Conservation (phyloP, 805 yeast species). For the Candida hispaniensis region DNA sequence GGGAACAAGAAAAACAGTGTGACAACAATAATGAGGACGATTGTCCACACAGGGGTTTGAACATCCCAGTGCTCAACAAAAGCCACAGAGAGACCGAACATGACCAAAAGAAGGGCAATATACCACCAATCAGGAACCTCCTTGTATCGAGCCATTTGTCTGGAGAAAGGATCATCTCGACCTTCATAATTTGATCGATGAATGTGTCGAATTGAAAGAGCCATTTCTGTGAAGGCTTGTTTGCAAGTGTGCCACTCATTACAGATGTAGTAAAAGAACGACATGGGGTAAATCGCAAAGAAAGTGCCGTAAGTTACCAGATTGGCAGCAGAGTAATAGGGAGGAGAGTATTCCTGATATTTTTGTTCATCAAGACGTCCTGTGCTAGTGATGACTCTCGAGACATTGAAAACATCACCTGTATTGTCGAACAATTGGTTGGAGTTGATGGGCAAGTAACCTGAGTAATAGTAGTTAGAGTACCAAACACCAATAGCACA, state of each 20-base stretch:
- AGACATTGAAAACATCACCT: slow-evolving; percentile 36
- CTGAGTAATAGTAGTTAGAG: slow-evolving; percentile 41
- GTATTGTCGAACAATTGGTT: slow-evolving; percentile 33
- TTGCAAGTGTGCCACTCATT: slow-evolving; percentile 34
- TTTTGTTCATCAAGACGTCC: slow-evolving; percentile 34
- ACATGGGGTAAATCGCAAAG: slow-evolving; percentile 43
- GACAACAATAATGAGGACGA: slow-evolving; percentile 46
- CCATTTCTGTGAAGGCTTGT: slow-evolving; percentile 12
- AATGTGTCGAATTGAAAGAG: slow-evolving; percentile 10
- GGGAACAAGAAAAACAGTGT: slow-evolving; percentile 50
- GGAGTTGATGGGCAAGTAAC: slow-evolving; percentile 42
- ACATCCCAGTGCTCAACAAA: slow-evolving; percentile 28
- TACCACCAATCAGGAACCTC: slow-evolving; percentile 50
- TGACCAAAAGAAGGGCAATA: slow-evolving; percentile 32
- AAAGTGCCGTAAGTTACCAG: slow-evolving; percentile 43
- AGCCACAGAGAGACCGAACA: slow-evolving; percentile 36
- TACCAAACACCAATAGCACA: slow-evolving; percentile 30
- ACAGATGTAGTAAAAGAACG: slow-evolving; percentile 38
- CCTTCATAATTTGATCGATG: slow-evolving; percentile 30
- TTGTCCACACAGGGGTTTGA: slow-evolving; percentile 40
- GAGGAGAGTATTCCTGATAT: slow-evolving; percentile 44
- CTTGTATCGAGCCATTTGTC: slow-evolving; percentile 38
- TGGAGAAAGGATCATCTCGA: slow-evolving; percentile 37
- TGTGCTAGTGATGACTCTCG: slow-evolving; percentile 34
- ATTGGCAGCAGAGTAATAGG: slow-evolving; percentile 47